Conservation (phyloP, 805 yeast genomes). For the Candida railenensis region DNA sequence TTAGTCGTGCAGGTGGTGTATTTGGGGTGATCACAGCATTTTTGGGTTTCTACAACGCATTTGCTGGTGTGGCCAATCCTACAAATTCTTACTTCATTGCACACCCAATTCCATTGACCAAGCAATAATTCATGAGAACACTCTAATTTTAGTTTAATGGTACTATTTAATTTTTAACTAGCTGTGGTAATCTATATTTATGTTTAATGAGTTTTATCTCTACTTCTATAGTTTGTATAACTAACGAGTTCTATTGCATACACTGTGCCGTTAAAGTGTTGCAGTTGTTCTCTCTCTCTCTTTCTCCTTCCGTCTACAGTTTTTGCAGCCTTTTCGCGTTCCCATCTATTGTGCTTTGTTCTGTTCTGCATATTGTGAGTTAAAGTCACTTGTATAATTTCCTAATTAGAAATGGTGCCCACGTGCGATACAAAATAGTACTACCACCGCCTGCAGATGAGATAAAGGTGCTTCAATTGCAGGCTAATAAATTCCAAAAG, state of each 20-base stretch:
- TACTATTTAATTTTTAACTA: neutral
- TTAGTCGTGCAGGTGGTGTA: conserved; percentile 40
- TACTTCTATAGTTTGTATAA: too few relatives aligned
- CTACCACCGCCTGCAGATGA: neutral
- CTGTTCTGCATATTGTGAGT: neutral
- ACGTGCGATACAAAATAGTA: neutral
- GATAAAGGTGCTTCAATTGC: neutral
- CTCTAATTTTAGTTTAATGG: neutral
- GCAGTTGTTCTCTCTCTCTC: too few relatives aligned
- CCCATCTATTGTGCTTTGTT: neutral
- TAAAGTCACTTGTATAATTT: neutral
- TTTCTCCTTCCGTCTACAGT: neutral
- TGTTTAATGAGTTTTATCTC: too few relatives aligned
- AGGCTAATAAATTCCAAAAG: neutral
- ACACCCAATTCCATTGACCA: conserved; percentile 23
- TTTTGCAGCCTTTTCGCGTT: neutral
- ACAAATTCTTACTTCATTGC: conserved; percentile 37
- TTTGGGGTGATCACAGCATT: conserved; percentile 41
- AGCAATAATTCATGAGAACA: neutral
- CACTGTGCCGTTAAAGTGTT: too few relatives aligned
- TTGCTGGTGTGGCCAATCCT: conserved; percentile 35
- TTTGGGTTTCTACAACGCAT: conserved; percentile 41
- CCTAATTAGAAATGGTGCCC: neutral
- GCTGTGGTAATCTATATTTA: neutral
- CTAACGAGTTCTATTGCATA: too few relatives aligned